These are phyloP conservation scores for Rhizophlyctis rosea DNA, from an alignment of 192 early-diverging fungal genomes.

Conservation along the genomic window DNA sequence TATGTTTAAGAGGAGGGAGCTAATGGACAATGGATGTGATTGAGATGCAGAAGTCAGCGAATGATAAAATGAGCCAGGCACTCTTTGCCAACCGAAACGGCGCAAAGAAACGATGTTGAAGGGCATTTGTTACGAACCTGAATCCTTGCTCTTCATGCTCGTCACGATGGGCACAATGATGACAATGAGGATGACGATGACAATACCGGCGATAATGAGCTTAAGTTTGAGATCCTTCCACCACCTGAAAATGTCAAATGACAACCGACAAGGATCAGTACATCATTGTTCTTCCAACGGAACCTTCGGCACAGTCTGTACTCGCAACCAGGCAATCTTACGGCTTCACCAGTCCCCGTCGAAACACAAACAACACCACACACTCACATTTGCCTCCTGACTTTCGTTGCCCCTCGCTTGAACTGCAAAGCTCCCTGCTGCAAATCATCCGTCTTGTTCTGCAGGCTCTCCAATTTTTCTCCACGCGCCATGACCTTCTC, in stretches of 20 bases:
- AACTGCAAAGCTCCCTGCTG: constrained; percentile 69
- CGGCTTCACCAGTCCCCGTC: not conserved
- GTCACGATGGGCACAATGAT: constrained; percentile 59
- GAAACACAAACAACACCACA: not conserved
- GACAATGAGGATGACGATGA: constrained; percentile 31
- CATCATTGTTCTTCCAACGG: not conserved
- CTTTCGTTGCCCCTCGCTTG: constrained; percentile 69
- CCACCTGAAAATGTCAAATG: constrained; percentile 53
- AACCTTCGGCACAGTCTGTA: not conserved
- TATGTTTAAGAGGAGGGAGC: too few species aligned
- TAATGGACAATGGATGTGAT: too few species aligned
- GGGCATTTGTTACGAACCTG: too few species aligned
- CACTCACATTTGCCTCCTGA: constrained; percentile 75
- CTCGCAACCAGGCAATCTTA: not conserved
- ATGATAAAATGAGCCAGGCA: too few species aligned
- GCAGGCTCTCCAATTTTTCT: constrained; percentile 76
- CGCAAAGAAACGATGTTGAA: too few species aligned
- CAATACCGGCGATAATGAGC: constrained; percentile 76
- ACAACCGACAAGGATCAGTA: constrained; percentile 1
- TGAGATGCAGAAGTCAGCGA: too few species aligned
- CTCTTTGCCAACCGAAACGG: too few species aligned
- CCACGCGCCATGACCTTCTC: constrained; percentile 81
- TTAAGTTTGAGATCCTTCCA: constrained; percentile 96
- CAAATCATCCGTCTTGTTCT: constrained; percentile 78
- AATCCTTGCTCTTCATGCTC: too few species aligned